phyloP scores from a whole-genome alignment of 75 land plant genomes.

The Pinus tabuliformis region DNA sequence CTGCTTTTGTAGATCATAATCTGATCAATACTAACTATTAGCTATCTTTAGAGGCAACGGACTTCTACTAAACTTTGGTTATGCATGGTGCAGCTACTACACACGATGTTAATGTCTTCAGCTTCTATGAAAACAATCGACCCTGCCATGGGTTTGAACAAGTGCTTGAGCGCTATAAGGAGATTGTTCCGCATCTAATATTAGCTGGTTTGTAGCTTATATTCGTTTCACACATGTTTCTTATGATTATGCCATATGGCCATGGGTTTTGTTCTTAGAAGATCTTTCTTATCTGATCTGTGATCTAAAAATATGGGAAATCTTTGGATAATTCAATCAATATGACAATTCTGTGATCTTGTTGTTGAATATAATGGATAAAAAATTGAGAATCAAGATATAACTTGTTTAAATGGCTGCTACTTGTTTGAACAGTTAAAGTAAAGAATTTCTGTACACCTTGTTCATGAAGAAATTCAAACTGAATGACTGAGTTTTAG shows the following conservation, averaged over 20 bases:
- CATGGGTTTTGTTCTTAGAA: background rate
- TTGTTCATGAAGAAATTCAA: no score
- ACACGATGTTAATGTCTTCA: no score
- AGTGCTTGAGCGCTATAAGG: slow-evolving; percentile 8
- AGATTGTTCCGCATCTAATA: no score
- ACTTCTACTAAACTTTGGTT: background rate
- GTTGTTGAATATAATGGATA: no score
- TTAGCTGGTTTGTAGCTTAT: background rate
- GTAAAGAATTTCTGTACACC: no score
- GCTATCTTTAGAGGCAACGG: slow-evolving; percentile 7
- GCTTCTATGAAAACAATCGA: no score
- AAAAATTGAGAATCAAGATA: background rate
- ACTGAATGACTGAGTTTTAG: no score
- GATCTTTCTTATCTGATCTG: background rate
- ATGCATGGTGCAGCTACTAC: slow-evolving; percentile 10
- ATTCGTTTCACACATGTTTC: background rate
- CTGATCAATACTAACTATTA: no score
- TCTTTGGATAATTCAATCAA: background rate
- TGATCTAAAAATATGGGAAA: background rate
- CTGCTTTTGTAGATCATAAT: no score
- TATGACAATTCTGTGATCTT: background rate
- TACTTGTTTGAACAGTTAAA: no score
- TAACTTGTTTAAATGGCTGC: background rate
- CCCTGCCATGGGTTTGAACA: slow-evolving; percentile 39
- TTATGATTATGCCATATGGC: background rate